A percentile compares a stretch with the other conserved stretches of the same genome.
Conservation (phyloP, 345 rosid genomes). For the Salix udensis region DNA sequence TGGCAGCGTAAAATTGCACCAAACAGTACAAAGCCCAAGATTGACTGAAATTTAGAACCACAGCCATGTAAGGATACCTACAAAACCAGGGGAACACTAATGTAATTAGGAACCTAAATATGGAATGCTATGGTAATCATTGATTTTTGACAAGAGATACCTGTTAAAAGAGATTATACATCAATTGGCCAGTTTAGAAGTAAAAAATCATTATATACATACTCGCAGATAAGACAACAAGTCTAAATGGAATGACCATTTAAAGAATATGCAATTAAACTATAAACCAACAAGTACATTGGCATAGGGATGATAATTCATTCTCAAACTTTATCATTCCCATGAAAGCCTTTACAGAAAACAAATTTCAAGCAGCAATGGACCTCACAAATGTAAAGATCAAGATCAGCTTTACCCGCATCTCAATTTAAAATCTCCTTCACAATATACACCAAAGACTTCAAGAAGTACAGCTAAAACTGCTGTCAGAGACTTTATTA, state of each 20-base stretch:
- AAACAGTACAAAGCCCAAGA: conserved; percentile 97
- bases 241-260: background rate
- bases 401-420: conserved; percentile 73
- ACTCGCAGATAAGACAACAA: background rate
- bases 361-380: background rate
- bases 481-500: conserved; percentile 78
- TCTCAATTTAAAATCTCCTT: conserved; percentile 84
- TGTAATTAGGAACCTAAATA: conserved; percentile 1
- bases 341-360: background rate
- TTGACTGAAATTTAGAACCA: conserved; percentile 95
- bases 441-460: conserved; percentile 86
- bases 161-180: background rate
- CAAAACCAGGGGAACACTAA: conserved; percentile 28
- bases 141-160: background rate
- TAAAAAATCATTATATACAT: background rate
- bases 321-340: background rate
- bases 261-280: background rate
- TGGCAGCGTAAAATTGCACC: conserved; percentile 86
- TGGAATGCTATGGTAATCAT: background rate
- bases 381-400: background rate
- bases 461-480: conserved; percentile 84
- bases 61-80: conserved; percentile 96
- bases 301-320: background rate
- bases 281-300: background rate
- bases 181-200: background rate